Evolutionary conservation across 78 protist genomes (phyloP).

Genomic region (Dictyostelium purpureum): DNA sequence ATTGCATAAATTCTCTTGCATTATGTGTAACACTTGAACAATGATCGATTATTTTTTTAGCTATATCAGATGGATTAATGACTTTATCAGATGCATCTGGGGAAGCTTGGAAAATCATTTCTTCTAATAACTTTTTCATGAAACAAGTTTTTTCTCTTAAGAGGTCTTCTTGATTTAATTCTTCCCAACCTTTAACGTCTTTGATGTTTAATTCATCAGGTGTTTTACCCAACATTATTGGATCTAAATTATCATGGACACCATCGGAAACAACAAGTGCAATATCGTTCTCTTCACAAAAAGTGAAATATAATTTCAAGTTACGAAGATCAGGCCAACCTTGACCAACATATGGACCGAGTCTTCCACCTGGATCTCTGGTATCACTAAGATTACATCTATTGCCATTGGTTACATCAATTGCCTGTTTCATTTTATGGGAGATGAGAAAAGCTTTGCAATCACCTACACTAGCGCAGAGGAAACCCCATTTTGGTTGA

Average conservation of each 20-base stretch:
- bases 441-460: constrained; percentile 81
- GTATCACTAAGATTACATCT: constrained; percentile 70
- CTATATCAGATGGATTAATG: constrained; percentile 41
- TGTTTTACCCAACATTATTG: constrained; percentile 66
- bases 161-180: constrained; percentile 48
- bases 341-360: constrained; percentile 87
- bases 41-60: constrained; percentile 60
- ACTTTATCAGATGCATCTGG: neutral
- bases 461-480: constrained; percentile 82
- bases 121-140: constrained; percentile 57
- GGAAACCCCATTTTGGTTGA: constrained; percentile 79
- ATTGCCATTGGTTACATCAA: constrained; percentile 82
- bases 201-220: constrained; percentile 22
- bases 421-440: constrained; percentile 19
- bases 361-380: constrained; percentile 83
- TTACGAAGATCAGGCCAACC: constrained; percentile 85
- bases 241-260: constrained; percentile 85
- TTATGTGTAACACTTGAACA: constrained; percentile 29
- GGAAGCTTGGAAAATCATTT: constrained; percentile 16
- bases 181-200: constrained; percentile 51
- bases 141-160: constrained; percentile 24
- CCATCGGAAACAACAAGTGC: constrained; percentile 77
- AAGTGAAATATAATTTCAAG: constrained; percentile 69
- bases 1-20: constrained; percentile 68
- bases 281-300: constrained; percentile 76